Conservation (phyloP, 495 filamentous ascomycete genomes). For the Penicillium lividum region DNA sequence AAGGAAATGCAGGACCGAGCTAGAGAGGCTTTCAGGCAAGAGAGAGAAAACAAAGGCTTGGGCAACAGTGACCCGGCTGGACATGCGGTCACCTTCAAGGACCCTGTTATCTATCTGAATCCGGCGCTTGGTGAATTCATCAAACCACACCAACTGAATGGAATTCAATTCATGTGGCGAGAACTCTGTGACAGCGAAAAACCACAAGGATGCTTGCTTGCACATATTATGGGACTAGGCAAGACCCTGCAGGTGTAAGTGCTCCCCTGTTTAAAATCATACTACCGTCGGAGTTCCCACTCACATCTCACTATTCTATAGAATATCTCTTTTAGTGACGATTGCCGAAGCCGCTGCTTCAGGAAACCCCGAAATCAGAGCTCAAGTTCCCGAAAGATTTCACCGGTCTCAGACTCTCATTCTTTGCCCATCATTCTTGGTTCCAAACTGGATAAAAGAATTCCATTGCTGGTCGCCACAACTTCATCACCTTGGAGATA, state of each 20-base stretch:
- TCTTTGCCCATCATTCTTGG: slow-evolving; percentile 71
- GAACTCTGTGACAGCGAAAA: slow-evolving; percentile 63
- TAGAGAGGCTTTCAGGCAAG: slow-evolving; percentile 45
- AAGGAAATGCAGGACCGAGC: slow-evolving; percentile 45
- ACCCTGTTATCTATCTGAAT: slow-evolving; percentile 57
- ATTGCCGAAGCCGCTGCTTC: slow-evolving; percentile 67
- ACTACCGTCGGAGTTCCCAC: background rate
- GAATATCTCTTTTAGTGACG: slow-evolving; percentile 74
- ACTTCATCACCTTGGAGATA: slow-evolving; percentile 45
- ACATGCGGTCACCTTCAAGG: slow-evolving; percentile 72
- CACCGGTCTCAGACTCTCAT: slow-evolving; percentile 65
- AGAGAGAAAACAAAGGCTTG: slow-evolving; percentile 37
- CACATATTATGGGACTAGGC: slow-evolving; percentile 91
- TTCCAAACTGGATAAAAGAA: slow-evolving; percentile 85
- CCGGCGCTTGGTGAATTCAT: slow-evolving; percentile 47
- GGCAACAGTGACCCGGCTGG: slow-evolving; percentile 40
- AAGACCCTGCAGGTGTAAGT: slow-evolving; percentile 87
- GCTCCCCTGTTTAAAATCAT: background rate
- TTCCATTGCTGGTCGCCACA: slow-evolving; percentile 66
- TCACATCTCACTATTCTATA: slow-evolving; percentile 16
- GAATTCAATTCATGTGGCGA: slow-evolving; percentile 89
- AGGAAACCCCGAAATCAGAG: slow-evolving; percentile 49
- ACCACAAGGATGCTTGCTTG: slow-evolving; percentile 76
- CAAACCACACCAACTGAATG: slow-evolving; percentile 63
- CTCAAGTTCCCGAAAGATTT: slow-evolving; percentile 68